Conservation (phyloP, 2,329 filamentous ascomycete genomes). For the Aureobasidium namibiae region DNA sequence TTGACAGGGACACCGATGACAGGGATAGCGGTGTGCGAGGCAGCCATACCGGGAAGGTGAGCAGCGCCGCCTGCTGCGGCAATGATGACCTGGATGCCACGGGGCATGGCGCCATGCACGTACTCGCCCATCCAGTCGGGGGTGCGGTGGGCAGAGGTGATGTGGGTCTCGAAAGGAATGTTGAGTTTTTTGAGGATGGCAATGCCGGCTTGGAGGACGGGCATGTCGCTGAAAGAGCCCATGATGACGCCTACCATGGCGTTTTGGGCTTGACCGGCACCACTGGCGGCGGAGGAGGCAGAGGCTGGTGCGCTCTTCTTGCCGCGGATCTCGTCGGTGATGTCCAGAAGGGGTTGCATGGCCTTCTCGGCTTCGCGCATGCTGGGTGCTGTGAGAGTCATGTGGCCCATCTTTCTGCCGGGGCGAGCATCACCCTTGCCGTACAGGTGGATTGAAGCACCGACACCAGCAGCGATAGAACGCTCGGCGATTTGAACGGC, state of each 20-base stretch:
- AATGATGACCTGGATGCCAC: slow-evolving; percentile 39
- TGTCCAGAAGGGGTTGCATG: slow-evolving; percentile 60
- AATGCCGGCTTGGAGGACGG: slow-evolving; percentile 56
- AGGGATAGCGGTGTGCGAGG: slow-evolving; percentile 40
- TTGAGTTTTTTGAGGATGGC: slow-evolving; percentile 59
- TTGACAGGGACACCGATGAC: slow-evolving; percentile 46
- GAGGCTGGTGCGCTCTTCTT: slow-evolving; percentile 36
- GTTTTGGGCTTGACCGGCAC: slow-evolving; percentile 31
- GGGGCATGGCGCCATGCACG: slow-evolving; percentile 30
- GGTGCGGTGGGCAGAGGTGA: slow-evolving; percentile 62
- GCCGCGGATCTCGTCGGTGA: slow-evolving; percentile 46
- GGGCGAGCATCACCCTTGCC: slow-evolving; percentile 78
- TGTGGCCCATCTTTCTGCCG: slow-evolving; percentile 89
- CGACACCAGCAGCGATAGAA: slow-evolving; percentile 51
- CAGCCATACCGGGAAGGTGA: slow-evolving; percentile 45
- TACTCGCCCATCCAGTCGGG: slow-evolving; percentile 40
- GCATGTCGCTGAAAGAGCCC: slow-evolving; percentile 73
- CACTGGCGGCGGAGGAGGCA: slow-evolving; percentile 11
- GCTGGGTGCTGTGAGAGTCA: slow-evolving; percentile 67
- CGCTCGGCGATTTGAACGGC: slow-evolving; percentile 51
- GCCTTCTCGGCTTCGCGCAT: slow-evolving; percentile 60
- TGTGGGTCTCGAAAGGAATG: slow-evolving; percentile 65
- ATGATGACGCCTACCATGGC: slow-evolving; percentile 66
- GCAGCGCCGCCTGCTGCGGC: slow-evolving; percentile 42
- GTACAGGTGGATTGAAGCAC: slow-evolving; percentile 69